Evolutionary conservation across 768 basidiomycete genomes (phyloP).

Genomic region (Rhizopogon vulgaris): DNA sequence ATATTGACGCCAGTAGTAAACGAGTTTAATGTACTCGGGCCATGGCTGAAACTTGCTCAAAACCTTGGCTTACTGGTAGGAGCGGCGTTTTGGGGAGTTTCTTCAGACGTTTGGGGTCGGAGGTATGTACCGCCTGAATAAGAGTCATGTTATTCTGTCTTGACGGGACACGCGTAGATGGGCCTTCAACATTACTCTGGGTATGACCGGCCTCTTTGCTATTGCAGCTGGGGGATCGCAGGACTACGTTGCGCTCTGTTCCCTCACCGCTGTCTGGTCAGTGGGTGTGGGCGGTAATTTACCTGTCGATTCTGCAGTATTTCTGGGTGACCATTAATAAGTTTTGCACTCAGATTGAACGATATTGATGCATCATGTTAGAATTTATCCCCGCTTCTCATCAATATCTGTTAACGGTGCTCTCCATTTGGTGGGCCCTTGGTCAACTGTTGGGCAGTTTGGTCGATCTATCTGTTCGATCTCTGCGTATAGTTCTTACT

Average conservation of each 20-base stretch:
- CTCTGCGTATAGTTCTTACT: neutral
- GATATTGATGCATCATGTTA: constrained; percentile 12
- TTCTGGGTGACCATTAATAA: constrained; percentile 45
- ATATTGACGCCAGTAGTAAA: constrained; percentile 57
- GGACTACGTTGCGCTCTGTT: constrained; percentile 43
- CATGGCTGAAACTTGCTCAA: constrained; percentile 62
- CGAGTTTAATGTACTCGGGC: constrained; percentile 59
- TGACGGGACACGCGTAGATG: constrained; percentile 31
- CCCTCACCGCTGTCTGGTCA: constrained; percentile 52
- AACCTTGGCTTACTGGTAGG: constrained; percentile 69
- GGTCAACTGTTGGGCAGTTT: constrained; percentile 61
- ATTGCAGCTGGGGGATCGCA: constrained; percentile 55
- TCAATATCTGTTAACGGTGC: constrained; percentile 68
- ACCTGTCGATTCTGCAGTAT: constrained; percentile 72
- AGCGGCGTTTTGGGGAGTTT: constrained; percentile 62
- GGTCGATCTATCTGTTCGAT: constrained; percentile 6
- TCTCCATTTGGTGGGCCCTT: constrained; percentile 78
- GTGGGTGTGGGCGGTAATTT: constrained; percentile 69
- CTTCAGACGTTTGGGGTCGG: constrained; percentile 68
- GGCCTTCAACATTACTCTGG: constrained; percentile 65
- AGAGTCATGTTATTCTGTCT: neutral
- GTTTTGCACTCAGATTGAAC: neutral
- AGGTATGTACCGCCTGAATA: constrained; percentile 28
- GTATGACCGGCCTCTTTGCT: constrained; percentile 63
- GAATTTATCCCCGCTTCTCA: constrained; percentile 69